A percentile compares a stretch with the other conserved stretches of the same genome.
phyloP scores from a whole-genome alignment of 495 filamentous ascomycete genomes.

The Xylaria cubensis region DNA sequence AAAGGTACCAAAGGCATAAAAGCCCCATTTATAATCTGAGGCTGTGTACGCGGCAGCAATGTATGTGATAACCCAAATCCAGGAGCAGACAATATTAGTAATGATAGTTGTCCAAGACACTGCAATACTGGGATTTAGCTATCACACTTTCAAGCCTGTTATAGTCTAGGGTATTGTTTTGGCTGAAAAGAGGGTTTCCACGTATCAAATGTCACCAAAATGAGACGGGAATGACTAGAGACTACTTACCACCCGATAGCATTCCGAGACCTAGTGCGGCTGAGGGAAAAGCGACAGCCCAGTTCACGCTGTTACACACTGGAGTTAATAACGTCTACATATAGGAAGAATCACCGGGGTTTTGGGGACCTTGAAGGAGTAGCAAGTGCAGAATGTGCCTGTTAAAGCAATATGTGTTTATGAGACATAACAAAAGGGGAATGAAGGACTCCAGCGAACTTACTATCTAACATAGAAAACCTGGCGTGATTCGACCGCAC shows the following conservation, averaged over 20 bases:
- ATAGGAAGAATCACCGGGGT: too few species aligned
- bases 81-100: not conserved
- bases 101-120: slow-evolving; percentile 1
- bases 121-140: not conserved
- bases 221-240: not conserved
- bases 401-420: too few species aligned
- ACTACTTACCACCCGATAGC: not conserved
- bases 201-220: not conserved
- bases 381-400: too few species aligned
- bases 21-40: not conserved
- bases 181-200: not conserved
- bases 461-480: slow-evolving; percentile 8
- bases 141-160: not conserved
- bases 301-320: not conserved
- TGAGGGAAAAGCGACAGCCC: not conserved
- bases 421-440: too few species aligned
- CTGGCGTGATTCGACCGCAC: slow-evolving; percentile 1
- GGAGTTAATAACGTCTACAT: too few species aligned
- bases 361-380: too few species aligned
- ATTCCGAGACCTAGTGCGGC: not conserved
- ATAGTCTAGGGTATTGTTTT: not conserved
- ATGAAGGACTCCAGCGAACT: too few species aligned
- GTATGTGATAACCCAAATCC: slow-evolving; percentile 5
- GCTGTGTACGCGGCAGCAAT: not conserved
- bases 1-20: not conserved